These are phyloP conservation scores for Penicillium daleae DNA, from an alignment of 495 filamentous ascomycete genomes.

Conservation along the genomic window DNA sequence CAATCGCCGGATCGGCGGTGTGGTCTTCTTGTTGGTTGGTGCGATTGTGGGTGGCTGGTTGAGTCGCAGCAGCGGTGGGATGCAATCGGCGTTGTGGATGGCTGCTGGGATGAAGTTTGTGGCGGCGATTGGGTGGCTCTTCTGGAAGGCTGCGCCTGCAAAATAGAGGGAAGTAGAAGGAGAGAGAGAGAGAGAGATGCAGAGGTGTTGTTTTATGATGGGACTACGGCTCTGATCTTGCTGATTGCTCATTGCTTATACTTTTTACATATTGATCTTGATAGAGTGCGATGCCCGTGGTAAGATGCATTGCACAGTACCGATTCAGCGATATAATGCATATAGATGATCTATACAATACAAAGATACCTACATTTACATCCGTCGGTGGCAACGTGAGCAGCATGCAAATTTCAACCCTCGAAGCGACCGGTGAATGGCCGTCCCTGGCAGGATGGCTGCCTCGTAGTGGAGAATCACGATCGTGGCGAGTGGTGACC, in stretches of 20 bases:
- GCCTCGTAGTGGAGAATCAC: not conserved
- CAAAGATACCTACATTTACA: not conserved
- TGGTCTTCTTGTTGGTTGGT: constrained; percentile 60
- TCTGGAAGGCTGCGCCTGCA: constrained; percentile 41
- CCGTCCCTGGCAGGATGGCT: not conserved
- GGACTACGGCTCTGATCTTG: not conserved
- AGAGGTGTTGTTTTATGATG: not conserved
- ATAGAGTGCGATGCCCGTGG: not conserved
- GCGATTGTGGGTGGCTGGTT: constrained; percentile 68
- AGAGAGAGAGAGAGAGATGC: not conserved
- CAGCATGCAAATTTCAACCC: too few relatives aligned
- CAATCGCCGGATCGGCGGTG: constrained; percentile 62
- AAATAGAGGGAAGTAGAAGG: constrained; percentile 25
- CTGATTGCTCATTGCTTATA: not conserved
- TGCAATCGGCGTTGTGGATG: constrained; percentile 62
- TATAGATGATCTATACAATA: not conserved
- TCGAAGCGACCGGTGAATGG: not conserved
- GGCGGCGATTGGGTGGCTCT: constrained; percentile 46
- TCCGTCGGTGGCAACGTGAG: not conserved
- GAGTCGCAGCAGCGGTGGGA: constrained; percentile 55
- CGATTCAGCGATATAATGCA: constrained; percentile 4
- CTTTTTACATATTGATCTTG: not conserved
- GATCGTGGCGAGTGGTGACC: not conserved
- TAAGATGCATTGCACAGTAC: not conserved
- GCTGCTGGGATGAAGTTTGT: constrained; percentile 60